A percentile compares a stretch with the other conserved stretches of the same genome.
phyloP scores from a whole-genome alignment of 179 eudicot species.

The Silene noctiflora region DNA sequence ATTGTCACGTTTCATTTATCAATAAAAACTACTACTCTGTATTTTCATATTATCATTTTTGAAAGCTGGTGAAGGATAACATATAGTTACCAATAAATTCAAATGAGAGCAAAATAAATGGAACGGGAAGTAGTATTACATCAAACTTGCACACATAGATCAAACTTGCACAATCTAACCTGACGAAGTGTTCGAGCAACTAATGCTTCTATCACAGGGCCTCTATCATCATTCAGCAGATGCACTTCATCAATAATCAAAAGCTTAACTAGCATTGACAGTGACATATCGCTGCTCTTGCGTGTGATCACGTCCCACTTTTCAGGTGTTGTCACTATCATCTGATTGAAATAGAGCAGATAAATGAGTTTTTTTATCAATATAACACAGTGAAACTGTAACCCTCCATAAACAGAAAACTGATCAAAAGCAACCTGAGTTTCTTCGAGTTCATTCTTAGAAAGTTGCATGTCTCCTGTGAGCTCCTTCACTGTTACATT shows the following conservation, averaged over 20 bases:
- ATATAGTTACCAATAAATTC: no score
- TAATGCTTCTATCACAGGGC: conserved; percentile 94
- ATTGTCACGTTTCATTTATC: no score
- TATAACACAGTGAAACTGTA: conserved; percentile 1
- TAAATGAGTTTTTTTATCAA: conserved; percentile 3
- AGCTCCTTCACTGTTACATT: conserved; percentile 91
- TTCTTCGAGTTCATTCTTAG: conserved; percentile 84
- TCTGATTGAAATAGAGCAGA: conserved; percentile 42
- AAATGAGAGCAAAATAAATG: no score
- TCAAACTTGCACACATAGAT: background rate
- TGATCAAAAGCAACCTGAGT: conserved; percentile 60
- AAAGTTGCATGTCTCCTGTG: conserved; percentile 98
- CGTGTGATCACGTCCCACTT: conserved; percentile 99
- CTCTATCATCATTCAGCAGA: conserved; percentile 95
- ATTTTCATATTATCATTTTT: background rate
- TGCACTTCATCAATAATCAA: conserved; percentile 97
- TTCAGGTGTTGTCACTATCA: conserved; percentile 99
- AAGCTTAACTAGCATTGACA: conserved; percentile 94
- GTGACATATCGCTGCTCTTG: conserved; percentile 98
- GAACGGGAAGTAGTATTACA: background rate
- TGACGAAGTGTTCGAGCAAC: conserved; percentile 99
- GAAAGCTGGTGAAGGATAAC: no score
- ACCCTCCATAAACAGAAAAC: background rate
- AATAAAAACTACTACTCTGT: no score
- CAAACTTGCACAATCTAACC: conserved; percentile 37